A percentile compares a stretch with the other conserved stretches of the same genome.
Conservation (phyloP, 2,329 filamentous ascomycete genomes). For the Xylaria sp. region DNA sequence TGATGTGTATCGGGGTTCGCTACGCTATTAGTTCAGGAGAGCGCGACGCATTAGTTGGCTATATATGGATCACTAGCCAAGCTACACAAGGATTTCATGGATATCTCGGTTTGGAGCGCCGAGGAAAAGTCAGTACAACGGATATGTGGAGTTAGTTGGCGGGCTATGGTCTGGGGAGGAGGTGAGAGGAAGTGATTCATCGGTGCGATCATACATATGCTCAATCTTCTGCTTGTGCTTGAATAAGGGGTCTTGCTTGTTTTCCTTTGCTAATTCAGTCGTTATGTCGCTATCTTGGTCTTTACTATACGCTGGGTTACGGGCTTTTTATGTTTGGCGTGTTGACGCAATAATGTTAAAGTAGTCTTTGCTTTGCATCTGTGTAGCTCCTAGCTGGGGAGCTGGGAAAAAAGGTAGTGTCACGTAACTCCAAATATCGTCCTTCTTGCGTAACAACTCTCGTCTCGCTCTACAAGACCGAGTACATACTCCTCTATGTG, state of each 20-base stretch:
- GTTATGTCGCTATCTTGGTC: not conserved
- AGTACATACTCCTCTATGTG: no score
- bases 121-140: conserved; percentile 24
- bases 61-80: not conserved
- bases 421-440: not conserved
- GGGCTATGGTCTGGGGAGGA: no score
- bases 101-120: conserved; percentile 38
- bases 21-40: not conserved
- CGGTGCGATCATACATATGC: not conserved
- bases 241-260: not conserved
- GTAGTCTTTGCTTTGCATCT: not conserved
- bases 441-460: not conserved
- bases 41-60: not conserved
- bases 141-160: no score
- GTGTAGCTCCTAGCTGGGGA: not conserved
- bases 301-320: not conserved
- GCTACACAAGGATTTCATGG: conserved; percentile 37
- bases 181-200: not conserved
- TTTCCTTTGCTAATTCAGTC: not conserved
- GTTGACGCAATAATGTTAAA: not conserved
- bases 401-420: not conserved
- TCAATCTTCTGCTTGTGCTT: conserved; percentile 7
- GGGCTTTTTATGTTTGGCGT: conserved; percentile 26
- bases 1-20: not conserved
- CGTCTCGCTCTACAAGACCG: not conserved